Evolutionary conservation across 2,329 filamentous ascomycete species (phyloP).

Genomic region (Endoconidiophora laricicola): DNA sequence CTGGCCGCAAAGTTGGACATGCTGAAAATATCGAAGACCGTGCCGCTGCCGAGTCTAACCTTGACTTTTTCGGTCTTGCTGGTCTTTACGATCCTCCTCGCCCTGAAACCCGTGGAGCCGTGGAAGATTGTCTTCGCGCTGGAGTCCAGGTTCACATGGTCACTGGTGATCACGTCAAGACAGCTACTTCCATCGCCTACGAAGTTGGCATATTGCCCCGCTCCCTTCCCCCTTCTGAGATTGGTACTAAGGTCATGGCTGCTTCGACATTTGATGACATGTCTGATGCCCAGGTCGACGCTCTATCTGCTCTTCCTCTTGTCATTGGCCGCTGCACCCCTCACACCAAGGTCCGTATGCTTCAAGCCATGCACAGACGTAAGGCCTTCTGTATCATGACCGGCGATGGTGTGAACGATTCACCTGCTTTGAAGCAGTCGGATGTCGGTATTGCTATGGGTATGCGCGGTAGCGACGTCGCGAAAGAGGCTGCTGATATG

Average conservation of each 20-base stretch:
- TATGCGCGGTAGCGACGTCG: conserved; percentile 52
- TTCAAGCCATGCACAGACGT: conserved; percentile 54
- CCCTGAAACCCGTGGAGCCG: conserved; percentile 44
- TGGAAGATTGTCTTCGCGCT: conserved; percentile 40
- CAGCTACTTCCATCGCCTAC: conserved; percentile 46
- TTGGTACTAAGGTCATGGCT: conserved; percentile 37
- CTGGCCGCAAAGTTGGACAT: conserved; percentile 28
- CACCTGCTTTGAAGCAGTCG: conserved; percentile 53
- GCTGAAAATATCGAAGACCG: conserved; percentile 29
- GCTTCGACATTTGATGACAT: conserved; percentile 47
- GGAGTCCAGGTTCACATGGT: conserved; percentile 54
- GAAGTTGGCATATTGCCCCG: conserved; percentile 43
- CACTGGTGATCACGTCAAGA: conserved; percentile 52
- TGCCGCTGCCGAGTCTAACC: conserved; percentile 34
- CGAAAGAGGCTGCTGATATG: conserved; percentile 73
- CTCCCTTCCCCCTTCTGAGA: conserved; percentile 22
- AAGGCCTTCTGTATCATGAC: conserved; percentile 58
- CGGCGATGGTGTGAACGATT: conserved; percentile 61
- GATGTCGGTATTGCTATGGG: conserved; percentile 68
- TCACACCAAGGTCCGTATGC: conserved; percentile 58
- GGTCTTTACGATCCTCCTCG: conserved; percentile 60
- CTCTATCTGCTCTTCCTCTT: conserved; percentile 41
- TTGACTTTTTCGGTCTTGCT: conserved; percentile 52
- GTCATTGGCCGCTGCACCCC: conserved; percentile 56
- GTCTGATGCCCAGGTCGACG: conserved; percentile 45